These are phyloP conservation scores for Apiotrichum veenhuisii DNA, from an alignment of 1,284 basidiomycete genomes.

Conservation along the genomic window DNA sequence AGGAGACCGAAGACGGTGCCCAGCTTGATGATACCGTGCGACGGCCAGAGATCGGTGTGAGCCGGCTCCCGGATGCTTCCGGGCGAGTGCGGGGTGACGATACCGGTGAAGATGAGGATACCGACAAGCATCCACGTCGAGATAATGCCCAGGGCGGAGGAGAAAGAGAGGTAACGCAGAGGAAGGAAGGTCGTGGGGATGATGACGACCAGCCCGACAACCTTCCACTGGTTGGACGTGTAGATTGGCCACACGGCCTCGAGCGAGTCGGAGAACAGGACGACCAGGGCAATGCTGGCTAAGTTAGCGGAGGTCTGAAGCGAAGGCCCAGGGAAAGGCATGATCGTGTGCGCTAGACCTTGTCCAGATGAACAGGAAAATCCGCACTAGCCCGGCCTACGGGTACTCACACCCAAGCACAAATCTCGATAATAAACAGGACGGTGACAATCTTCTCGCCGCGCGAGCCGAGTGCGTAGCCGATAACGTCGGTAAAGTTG, in stretches of 20 bases:
- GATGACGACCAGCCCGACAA: constrained; percentile 65
- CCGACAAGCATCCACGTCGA: constrained; percentile 70
- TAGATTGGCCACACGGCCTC: constrained; percentile 65
- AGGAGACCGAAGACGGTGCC: constrained; percentile 80
- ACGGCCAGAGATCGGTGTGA: constrained; percentile 63
- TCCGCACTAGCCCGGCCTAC: no score
- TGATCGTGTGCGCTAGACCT: no score
- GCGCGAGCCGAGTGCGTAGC: constrained; percentile 55
- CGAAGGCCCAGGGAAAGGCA: no score
- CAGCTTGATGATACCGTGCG: constrained; percentile 58
- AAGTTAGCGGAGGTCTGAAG: constrained; percentile 3
- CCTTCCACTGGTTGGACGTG: constrained; percentile 69
- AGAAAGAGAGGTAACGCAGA: constrained; percentile 76
- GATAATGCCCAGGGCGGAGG: constrained; percentile 74
- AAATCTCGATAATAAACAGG: constrained; percentile 79
- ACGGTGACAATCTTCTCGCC: constrained; percentile 64
- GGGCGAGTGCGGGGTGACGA: constrained; percentile 57
- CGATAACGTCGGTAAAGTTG: constrained; percentile 44
- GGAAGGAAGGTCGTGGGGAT: constrained; percentile 80
- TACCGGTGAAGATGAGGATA: constrained; percentile 78
- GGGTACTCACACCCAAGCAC: constrained; percentile 54
- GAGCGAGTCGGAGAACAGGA: constrained; percentile 77
- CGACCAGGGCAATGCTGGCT: constrained; percentile 71
- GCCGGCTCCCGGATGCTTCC: constrained; percentile 77
- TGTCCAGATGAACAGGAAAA: no score